These are phyloP conservation scores for Hanseniaspora mollemarum DNA, from an alignment of 805 yeast genomes.

Conservation along the genomic window DNA sequence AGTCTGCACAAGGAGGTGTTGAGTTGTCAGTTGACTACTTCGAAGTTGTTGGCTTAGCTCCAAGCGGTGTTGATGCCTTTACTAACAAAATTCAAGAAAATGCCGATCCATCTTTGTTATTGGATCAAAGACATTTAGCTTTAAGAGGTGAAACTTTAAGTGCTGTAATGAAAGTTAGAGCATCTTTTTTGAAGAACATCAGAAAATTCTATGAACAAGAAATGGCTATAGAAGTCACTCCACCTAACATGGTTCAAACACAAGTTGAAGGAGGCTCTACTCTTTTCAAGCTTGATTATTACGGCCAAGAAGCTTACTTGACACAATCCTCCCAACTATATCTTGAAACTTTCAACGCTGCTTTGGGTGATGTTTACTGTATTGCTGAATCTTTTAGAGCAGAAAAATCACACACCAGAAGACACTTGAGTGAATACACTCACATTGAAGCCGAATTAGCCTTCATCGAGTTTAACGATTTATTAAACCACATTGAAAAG, in stretches of 20 bases:
- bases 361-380: conserved; percentile 94
- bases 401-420: conserved; percentile 95
- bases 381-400: conserved; percentile 98
- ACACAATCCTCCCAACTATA: conserved; percentile 96
- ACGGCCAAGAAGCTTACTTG: conserved; percentile 91
- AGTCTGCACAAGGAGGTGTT: conserved; percentile 94
- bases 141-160: conserved; percentile 91
- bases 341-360: conserved; percentile 90
- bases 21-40: conserved; percentile 87
- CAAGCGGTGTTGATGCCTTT: conserved; percentile 90
- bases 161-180: conserved; percentile 90
- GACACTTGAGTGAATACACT: conserved; percentile 94
- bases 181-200: conserved; percentile 57
- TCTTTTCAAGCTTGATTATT: conserved; percentile 80
- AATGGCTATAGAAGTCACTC: conserved; percentile 79
- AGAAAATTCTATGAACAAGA: conserved; percentile 70
- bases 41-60: conserved; percentile 83
- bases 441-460: conserved; percentile 93
- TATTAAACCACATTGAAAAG: conserved; percentile 73
- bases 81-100: conserved; percentile 88
- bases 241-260: conserved; percentile 99
- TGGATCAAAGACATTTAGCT: conserved; percentile 93
- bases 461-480: conserved; percentile 75
- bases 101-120: conserved; percentile 81
- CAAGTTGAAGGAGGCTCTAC: conserved; percentile 99